These are phyloP conservation scores for Dictyostelium capitatum DNA, from an alignment of 78 protist genomes.

Conservation along the genomic window DNA sequence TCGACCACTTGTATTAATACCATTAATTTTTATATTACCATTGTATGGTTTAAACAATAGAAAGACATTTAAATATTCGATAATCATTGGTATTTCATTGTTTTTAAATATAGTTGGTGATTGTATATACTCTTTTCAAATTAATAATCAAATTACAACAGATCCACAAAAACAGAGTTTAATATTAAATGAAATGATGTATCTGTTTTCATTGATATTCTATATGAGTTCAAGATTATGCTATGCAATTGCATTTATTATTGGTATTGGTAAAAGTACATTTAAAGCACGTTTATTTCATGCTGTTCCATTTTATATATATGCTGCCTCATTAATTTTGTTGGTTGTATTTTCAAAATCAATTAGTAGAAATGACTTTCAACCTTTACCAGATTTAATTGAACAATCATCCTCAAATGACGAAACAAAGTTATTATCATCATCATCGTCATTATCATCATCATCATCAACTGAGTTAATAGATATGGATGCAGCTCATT, in stretches of 20 bases:
- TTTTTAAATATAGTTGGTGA: slow-evolving; percentile 35
- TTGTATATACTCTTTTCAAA: slow-evolving; percentile 22
- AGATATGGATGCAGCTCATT: slow-evolving; percentile 30
- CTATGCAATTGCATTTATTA: slow-evolving; percentile 48
- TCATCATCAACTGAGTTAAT: not conserved
- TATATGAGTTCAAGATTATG: slow-evolving; percentile 22
- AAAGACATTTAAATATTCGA: slow-evolving; percentile 23
- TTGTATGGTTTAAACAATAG: slow-evolving; percentile 53
- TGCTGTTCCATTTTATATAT: slow-evolving; percentile 50
- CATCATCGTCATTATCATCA: not conserved
- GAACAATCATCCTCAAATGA: not conserved
- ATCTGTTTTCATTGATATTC: slow-evolving; percentile 43
- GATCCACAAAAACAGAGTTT: too few relatives aligned
- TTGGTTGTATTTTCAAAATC: slow-evolving; percentile 50
- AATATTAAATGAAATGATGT: not conserved
- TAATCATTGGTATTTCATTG: slow-evolving; percentile 39
- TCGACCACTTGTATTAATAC: slow-evolving; percentile 54
- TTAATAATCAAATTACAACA: not conserved
- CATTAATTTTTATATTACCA: slow-evolving; percentile 51
- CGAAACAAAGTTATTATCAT: not conserved
- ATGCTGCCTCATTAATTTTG: slow-evolving; percentile 28
- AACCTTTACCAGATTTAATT: not conserved
- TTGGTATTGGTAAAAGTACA: slow-evolving; percentile 65
- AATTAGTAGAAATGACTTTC: slow-evolving; percentile 30
- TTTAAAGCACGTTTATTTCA: slow-evolving; percentile 52